These are phyloP conservation scores for Podila epigama DNA, from an alignment of 192 early-diverging fungal species.

Conservation along the genomic window DNA sequence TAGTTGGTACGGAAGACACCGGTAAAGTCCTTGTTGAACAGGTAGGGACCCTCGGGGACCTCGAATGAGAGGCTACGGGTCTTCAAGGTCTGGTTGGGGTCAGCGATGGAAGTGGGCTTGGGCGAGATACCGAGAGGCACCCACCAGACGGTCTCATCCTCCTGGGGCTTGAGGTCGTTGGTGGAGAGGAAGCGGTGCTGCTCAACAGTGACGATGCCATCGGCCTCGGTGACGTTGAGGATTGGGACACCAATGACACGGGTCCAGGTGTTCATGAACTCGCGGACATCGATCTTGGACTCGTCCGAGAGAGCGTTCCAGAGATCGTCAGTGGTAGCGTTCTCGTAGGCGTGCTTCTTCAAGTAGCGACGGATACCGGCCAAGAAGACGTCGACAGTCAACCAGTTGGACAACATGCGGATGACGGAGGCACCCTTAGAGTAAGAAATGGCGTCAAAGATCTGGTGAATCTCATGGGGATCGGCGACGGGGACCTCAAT, in stretches of 20 bases:
- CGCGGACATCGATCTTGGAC: constrained; percentile 80
- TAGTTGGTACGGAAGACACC: constrained; percentile 91
- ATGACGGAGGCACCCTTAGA: constrained; percentile 95
- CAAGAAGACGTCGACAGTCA: constrained; percentile 76
- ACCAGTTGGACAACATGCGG: constrained; percentile 87
- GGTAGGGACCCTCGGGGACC: constrained; percentile 67
- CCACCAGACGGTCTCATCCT: constrained; percentile 88
- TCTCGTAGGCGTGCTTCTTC: constrained; percentile 82
- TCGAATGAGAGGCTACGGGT: constrained; percentile 52
- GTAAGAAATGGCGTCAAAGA: constrained; percentile 94
- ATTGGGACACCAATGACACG: constrained; percentile 83
- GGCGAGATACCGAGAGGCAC: constrained; percentile 76
- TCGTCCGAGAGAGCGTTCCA: constrained; percentile 84
- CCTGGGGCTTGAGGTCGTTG: constrained; percentile 79
- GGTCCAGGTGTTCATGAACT: constrained; percentile 93
- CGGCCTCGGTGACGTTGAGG: constrained; percentile 70
- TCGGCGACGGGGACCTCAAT: constrained; percentile 89
- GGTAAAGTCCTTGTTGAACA: constrained; percentile 84
- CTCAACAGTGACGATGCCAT: constrained; percentile 65
- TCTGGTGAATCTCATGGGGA: constrained; percentile 89
- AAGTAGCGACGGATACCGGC: constrained; percentile 80
- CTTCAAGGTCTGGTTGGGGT: constrained; percentile 58
- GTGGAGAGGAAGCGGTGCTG: constrained; percentile 90
- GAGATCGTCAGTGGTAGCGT: constrained; percentile 88
- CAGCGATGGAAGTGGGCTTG: constrained; percentile 33